phyloP scores from a whole-genome alignment of 805 yeast genomes.

The Ogataea allantospora region DNA sequence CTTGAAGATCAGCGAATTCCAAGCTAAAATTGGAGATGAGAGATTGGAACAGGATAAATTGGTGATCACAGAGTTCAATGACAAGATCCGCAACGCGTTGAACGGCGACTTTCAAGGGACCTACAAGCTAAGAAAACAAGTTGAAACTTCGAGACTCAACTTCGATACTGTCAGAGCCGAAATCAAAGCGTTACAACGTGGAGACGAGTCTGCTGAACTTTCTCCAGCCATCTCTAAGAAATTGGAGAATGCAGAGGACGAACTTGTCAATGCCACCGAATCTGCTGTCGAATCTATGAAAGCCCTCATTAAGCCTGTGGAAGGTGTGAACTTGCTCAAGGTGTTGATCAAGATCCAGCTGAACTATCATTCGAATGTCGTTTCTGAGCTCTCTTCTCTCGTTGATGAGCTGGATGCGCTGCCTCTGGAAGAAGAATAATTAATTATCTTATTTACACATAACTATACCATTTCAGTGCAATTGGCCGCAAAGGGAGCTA shows the following conservation, averaged over 20 bases:
- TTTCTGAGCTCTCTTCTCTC: constrained; percentile 44
- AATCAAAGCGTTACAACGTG: constrained; percentile 37
- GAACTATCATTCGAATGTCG: constrained; percentile 57
- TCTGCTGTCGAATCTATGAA: constrained; percentile 79
- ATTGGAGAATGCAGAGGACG: constrained; percentile 65
- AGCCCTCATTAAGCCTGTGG: constrained; percentile 64
- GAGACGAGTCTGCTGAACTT: constrained; percentile 38
- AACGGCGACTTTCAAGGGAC: constrained; percentile 61
- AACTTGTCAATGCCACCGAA: constrained; percentile 74
- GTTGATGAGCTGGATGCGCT: constrained; percentile 44
- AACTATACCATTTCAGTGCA: constrained; percentile 22
- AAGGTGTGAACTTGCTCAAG: constrained; percentile 60
- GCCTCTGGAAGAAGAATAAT: constrained; percentile 42
- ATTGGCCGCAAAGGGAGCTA: constrained; percentile 29
- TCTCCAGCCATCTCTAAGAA: constrained; percentile 52
- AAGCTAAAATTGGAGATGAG: constrained; percentile 62
- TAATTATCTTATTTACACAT: background rate
- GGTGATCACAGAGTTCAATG: constrained; percentile 58
- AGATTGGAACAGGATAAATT: constrained; percentile 68
- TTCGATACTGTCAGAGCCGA: constrained; percentile 71
- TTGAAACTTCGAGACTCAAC: constrained; percentile 64
- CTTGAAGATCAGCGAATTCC: constrained; percentile 52
- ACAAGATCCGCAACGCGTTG: constrained; percentile 50
- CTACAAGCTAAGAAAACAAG: constrained; percentile 59
- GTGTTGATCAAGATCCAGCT: constrained; percentile 69